phyloP scores from a whole-genome alignment of 2,329 filamentous ascomycete species.

The Stagonosporopsis tanaceti region DNA sequence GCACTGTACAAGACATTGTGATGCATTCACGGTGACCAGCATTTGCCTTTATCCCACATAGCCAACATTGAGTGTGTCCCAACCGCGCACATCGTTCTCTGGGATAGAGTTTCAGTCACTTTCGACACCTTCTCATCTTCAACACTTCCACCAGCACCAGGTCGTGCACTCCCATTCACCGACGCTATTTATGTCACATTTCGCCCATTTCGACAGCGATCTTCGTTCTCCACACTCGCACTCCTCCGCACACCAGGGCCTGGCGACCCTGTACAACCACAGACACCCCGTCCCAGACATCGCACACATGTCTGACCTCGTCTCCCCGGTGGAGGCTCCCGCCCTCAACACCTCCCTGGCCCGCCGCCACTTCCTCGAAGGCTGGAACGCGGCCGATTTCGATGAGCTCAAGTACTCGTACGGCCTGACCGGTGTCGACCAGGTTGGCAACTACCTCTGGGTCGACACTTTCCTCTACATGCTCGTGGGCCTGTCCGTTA shows the following conservation, averaged over 20 bases:
- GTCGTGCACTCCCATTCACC: slow-evolving; percentile 22
- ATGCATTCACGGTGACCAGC: slow-evolving; percentile 42
- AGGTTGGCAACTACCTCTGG: slow-evolving; percentile 57
- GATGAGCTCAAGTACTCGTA: slow-evolving; percentile 50
- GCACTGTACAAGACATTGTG: slow-evolving; percentile 30
- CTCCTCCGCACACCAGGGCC: slow-evolving; percentile 9
- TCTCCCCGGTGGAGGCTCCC: slow-evolving; percentile 20
- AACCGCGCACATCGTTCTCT: slow-evolving; percentile 21
- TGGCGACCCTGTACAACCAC: slow-evolving; percentile 15
- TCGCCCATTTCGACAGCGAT: slow-evolving; percentile 13
- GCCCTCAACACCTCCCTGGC: slow-evolving; percentile 21
- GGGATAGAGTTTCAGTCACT: slow-evolving; percentile 27
- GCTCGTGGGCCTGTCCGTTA: slow-evolving; percentile 40
- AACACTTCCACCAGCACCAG: slow-evolving; percentile 22
- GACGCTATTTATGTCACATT: slow-evolving; percentile 16
- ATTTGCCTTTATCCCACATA: slow-evolving; percentile 30
- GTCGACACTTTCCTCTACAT: slow-evolving; percentile 54
- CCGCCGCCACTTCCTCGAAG: slow-evolving; percentile 38
- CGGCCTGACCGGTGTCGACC: slow-evolving; percentile 59
- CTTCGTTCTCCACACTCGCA: slow-evolving; percentile 20
- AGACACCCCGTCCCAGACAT: slow-evolving; percentile 10
- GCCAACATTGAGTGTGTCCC: slow-evolving; percentile 28
- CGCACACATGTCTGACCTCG: slow-evolving; percentile 35
- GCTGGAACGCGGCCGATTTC: slow-evolving; percentile 41
- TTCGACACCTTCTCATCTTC: slow-evolving; percentile 17